Evolutionary conservation across 2,329 filamentous ascomycete genomes (phyloP).

Genomic region (Thelonectria blattea): DNA sequence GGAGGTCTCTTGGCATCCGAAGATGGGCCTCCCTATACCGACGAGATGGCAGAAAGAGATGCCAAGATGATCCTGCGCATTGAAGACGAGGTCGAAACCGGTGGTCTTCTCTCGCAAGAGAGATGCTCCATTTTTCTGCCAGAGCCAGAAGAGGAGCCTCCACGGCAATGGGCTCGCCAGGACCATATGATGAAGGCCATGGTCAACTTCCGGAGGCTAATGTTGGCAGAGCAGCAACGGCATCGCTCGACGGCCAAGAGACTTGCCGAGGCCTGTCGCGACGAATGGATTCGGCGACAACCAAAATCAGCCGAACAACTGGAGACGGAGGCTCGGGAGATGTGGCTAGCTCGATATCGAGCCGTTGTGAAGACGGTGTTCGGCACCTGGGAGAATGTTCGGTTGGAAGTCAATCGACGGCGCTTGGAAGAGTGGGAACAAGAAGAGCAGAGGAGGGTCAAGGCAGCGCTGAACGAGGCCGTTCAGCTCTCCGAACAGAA

Average conservation of each 20-base stretch:
- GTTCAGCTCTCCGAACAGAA: conserved; percentile 75
- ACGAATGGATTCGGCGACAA: conserved; percentile 75
- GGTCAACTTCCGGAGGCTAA: conserved; percentile 78
- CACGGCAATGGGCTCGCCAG: conserved; percentile 81
- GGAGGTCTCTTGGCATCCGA: conserved; percentile 63
- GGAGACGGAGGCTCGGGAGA: conserved; percentile 74
- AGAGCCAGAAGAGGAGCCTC: conserved; percentile 74
- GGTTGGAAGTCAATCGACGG: conserved; percentile 63
- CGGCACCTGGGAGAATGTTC: conserved; percentile 70
- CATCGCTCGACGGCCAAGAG: conserved; percentile 81
- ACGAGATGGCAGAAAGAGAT: conserved; percentile 70
- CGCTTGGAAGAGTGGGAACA: conserved; percentile 68
- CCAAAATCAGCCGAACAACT: conserved; percentile 82
- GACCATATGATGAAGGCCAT: conserved; percentile 86
- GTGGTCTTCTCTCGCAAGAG: conserved; percentile 74
- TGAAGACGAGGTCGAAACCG: conserved; percentile 74
- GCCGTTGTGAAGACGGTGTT: conserved; percentile 66
- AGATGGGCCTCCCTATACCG: conserved; percentile 62
- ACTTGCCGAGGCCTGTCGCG: conserved; percentile 77
- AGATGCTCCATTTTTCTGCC: conserved; percentile 76
- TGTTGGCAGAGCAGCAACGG: conserved; percentile 77
- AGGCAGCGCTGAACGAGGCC: conserved; percentile 74
- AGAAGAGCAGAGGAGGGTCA: conserved; percentile 67
- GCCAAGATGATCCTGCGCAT: conserved; percentile 73
- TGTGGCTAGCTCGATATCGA: conserved; percentile 72